Evolutionary conservation across 495 filamentous ascomycete genomes (phyloP).

Genomic region (Penicillium odoratum): DNA sequence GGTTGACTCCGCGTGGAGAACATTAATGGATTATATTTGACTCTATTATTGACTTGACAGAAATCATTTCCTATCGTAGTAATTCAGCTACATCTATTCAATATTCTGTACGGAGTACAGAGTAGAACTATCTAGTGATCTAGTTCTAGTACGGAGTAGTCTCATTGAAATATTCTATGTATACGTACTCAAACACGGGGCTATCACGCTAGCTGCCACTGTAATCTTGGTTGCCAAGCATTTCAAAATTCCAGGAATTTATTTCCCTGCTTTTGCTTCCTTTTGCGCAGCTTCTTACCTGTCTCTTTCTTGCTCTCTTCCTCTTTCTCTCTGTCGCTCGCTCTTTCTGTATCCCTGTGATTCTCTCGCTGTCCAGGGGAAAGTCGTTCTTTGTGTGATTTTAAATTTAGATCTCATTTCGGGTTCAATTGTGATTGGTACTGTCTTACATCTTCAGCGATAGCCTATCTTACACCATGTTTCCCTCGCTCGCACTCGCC

Average conservation of each 20-base stretch:
- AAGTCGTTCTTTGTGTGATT: not conserved
- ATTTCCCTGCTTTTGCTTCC: not conserved
- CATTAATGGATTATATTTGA: not conserved
- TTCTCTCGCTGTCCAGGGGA: conserved; percentile 12
- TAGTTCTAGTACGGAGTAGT: too few species aligned
- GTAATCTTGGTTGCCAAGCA: conserved; percentile 23
- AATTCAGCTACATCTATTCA: not conserved
- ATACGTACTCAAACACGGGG: too few species aligned
- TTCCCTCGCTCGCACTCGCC: conserved; percentile 24
- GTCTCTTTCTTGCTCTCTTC: not conserved
- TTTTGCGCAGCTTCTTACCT: not conserved
- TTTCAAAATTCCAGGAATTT: conserved; percentile 19
- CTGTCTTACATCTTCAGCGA: conserved; percentile 10
- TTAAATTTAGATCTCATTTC: not conserved
- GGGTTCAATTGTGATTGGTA: not conserved
- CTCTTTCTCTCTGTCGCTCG: conserved; percentile 4
- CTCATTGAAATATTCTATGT: not conserved
- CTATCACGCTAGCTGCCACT: conserved; percentile 13
- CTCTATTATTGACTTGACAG: not conserved
- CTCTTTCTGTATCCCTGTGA: conserved; percentile 5
- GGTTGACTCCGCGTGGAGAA: conserved; percentile 8
- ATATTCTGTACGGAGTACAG: not conserved
- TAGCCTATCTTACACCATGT: conserved; percentile 21
- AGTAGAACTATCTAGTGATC: too few species aligned
- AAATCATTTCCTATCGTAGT: not conserved